Evolutionary conservation across 805 yeast genomes (phyloP), one percentile per base, ranked within the genome.

Genomic region (Yarrowia alimentaria): DNA sequence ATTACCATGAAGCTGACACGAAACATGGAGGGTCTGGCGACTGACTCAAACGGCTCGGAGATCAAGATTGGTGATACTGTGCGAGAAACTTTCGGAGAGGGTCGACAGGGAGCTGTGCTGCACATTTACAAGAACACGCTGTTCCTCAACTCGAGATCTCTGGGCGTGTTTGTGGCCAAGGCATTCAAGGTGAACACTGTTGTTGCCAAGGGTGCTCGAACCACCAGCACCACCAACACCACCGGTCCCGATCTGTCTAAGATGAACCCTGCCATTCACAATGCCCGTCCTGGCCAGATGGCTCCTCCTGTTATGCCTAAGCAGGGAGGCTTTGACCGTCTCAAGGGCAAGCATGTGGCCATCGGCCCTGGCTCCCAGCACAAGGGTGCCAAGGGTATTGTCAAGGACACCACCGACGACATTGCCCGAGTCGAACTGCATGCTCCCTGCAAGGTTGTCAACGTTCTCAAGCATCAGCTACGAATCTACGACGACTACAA

Each of bases 391-490:
- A 81, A 83, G 70, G 99, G 99, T 64, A 85, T 87, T 57, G 87
- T 93, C 33, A 84, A 85, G 58, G 98, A 93, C 64, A 88, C 96
- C 8, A 93, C 88, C 60, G 99, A 94, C 56, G 84, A 84, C 11
- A 78, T 77, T 58, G 98, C 97, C 1, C 78, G 97, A 54, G 86
- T 93, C 34, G 99, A 93, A 69, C 75, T 93, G 57, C 98, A 93
- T 66, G 86, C 96, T 20, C 90, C 90, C 58, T 82, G 83, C 63
- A 93, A 91, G 65, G 85, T 85, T 54, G 80, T 90, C 55, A 86
- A 91, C 53, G 85, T 93, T 25, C 83, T 81, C 60, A 90, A 90
- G 62, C 75, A 78, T 25, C 86, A 83, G 62, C 74, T 93, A 60
- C 77, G 87, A 57, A 91, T 88, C 60, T 77, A 76, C 51, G 78